phyloP scores from a whole-genome alignment of 2,329 filamentous ascomycete genomes.

The Lizonia empirigonia region DNA sequence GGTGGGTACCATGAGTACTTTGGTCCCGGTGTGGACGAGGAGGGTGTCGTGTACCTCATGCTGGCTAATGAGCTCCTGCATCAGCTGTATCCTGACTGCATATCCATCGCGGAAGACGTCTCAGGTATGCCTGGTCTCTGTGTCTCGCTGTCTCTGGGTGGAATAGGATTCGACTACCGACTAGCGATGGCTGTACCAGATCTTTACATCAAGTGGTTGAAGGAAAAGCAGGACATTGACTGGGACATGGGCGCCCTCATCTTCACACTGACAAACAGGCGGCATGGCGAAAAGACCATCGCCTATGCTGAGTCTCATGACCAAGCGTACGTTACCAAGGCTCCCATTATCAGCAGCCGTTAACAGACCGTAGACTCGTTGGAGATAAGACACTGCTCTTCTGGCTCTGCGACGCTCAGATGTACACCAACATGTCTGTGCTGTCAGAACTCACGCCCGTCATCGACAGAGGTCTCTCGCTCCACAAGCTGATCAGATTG shows the following conservation, averaged over 20 bases:
- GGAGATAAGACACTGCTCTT: constrained; percentile 97
- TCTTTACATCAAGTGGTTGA: constrained; percentile 98
- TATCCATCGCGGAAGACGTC: constrained; percentile 95
- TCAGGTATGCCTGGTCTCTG: constrained; percentile 99
- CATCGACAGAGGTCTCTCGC: constrained; percentile 86
- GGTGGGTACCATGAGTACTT: constrained; percentile 99
- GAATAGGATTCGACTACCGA: constrained; percentile 95
- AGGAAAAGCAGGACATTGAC: constrained; percentile 86
- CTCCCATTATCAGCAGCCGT: not conserved
- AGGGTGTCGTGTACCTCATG: constrained; percentile 94
- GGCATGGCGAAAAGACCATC: constrained; percentile 97
- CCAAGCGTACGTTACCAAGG: constrained; percentile 74
- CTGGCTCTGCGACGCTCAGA: constrained; percentile 95
- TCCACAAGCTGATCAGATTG: constrained; percentile 98
- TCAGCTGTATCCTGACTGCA: constrained; percentile 80
- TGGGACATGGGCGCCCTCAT: constrained; percentile 89
- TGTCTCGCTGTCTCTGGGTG: constrained; percentile 80
- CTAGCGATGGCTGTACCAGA: constrained; percentile 97
- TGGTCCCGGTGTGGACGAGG: constrained; percentile 84
- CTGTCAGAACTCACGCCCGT: constrained; percentile 82
- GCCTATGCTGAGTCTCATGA: constrained; percentile 97
- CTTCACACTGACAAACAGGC: constrained; percentile 87
- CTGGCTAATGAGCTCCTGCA: constrained; percentile 96
- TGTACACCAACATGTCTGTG: constrained; percentile 97
- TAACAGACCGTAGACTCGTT: constrained; percentile 67